Conservation (phyloP, 805 yeast genomes). For the Candida ulmi region DNA sequence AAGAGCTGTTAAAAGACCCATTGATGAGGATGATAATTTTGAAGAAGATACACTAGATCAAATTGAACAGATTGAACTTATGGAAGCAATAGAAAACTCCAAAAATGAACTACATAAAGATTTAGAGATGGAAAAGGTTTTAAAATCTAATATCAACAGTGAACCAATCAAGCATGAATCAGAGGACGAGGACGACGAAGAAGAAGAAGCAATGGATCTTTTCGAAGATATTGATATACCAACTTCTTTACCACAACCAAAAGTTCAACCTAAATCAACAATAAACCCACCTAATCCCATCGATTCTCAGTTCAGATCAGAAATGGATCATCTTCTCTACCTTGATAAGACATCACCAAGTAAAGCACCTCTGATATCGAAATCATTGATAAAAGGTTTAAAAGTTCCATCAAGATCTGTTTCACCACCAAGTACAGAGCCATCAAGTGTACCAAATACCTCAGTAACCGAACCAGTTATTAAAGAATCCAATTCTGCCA, state of each 20-base stretch:
- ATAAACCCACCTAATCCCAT: neutral
- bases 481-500: too few relatives aligned
- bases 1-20: constrained; percentile 5
- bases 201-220: constrained; percentile 21
- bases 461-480: too few relatives aligned
- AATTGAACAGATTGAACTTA: constrained; percentile 29
- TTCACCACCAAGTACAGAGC: too few relatives aligned
- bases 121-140: constrained; percentile 24
- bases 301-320: constrained; percentile 5
- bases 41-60: constrained; percentile 22
- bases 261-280: neutral
- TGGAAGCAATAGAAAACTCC: constrained; percentile 39
- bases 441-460: too few relatives aligned
- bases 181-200: constrained; percentile 29
- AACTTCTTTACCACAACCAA: neutral
- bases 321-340: constrained; percentile 16
- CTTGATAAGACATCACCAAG: constrained; percentile 1
- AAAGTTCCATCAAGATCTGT: neutral
- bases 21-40: constrained; percentile 12
- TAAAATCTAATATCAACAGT: constrained; percentile 3
- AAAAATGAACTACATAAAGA: constrained; percentile 43
- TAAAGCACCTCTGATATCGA: neutral
- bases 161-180: constrained; percentile 2
- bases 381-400: neutral
- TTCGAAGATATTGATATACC: constrained; percentile 24